phyloP scores from a whole-genome alignment of 768 basidiomycete species.

The Pleurotus citrinopileatus region DNA sequence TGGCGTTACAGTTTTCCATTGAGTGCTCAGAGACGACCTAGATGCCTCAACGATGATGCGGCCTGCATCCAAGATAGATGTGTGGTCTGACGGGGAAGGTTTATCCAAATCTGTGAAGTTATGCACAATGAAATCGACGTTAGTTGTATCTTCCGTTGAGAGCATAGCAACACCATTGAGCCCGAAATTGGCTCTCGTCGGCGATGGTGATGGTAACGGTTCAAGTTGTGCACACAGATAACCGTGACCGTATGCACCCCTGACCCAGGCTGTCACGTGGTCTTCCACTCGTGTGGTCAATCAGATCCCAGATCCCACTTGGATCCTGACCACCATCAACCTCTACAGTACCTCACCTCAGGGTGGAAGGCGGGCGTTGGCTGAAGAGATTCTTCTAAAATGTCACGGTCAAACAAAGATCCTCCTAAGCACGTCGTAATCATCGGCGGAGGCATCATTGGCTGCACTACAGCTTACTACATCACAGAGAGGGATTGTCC shows the following conservation, averaged over 20 bases:
- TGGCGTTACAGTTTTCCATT: not conserved
- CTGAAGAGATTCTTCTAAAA: not conserved
- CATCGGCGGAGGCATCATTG: slow-evolving; percentile 86
- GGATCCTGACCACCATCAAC: not conserved
- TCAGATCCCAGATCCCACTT: slow-evolving; percentile 11
- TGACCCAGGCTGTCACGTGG: not conserved
- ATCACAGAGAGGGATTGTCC: slow-evolving; percentile 50
- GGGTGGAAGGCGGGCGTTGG: too few species aligned
- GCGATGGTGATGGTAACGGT: not conserved
- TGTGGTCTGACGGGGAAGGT: not conserved
- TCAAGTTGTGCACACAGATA: not conserved
- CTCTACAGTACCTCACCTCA: not conserved
- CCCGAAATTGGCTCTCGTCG: not conserved
- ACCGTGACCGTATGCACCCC: not conserved
- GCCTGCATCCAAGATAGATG: not conserved
- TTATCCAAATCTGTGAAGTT: not conserved
- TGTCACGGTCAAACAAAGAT: not conserved
- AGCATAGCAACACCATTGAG: not conserved
- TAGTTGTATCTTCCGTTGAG: not conserved
- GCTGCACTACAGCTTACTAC: slow-evolving; percentile 82
- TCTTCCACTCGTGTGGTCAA: not conserved
- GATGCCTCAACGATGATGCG: not conserved
- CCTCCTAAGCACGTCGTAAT: slow-evolving; percentile 53
- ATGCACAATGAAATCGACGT: slow-evolving; percentile 5
- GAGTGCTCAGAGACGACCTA: not conserved